Evolutionary conservation across 331 rosid genomes (phyloP).

Genomic region (Malus hybrid): DNA sequence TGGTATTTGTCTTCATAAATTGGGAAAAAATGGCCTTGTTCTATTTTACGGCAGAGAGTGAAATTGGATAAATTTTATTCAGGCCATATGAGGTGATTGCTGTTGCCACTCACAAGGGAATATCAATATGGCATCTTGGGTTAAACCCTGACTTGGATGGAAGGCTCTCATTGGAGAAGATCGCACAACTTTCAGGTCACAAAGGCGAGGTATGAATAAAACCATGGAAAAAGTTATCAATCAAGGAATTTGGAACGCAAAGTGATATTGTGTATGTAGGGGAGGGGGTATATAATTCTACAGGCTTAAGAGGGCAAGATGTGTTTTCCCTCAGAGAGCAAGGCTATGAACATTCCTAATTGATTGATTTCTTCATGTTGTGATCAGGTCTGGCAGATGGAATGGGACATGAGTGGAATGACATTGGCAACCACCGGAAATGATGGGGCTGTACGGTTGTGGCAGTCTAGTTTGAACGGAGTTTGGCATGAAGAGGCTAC

Average conservation of each 20-base stretch:
- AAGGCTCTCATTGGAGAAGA: slow-evolving; percentile 62
- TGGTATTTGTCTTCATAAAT: background rate
- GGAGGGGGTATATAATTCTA: background rate
- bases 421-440: slow-evolving; percentile 77
- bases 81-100: slow-evolving; percentile 81
- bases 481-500: slow-evolving; percentile 85
- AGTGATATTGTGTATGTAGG: background rate
- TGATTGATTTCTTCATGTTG: slow-evolving; percentile 5
- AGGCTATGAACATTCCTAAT: background rate
- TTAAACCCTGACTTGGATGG: slow-evolving; percentile 61
- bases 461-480: slow-evolving; percentile 86
- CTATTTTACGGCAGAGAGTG: background rate
- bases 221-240: background rate
- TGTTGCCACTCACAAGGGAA: slow-evolving; percentile 63
- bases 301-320: too few species aligned
- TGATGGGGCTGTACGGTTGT: slow-evolving; percentile 72
- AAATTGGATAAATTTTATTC: slow-evolving; percentile 13
- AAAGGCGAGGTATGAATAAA: slow-evolving; percentile 52
- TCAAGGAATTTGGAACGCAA: background rate
- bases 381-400: slow-evolving; percentile 86
- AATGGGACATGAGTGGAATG: slow-evolving; percentile 98
- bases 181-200: slow-evolving; percentile 65
- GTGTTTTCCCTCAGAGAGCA: background rate
- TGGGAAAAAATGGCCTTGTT: background rate
- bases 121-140: slow-evolving; percentile 85